Evolutionary conservation across 139 green algal species (phyloP).

Genomic region (Chlorella sp.): DNA sequence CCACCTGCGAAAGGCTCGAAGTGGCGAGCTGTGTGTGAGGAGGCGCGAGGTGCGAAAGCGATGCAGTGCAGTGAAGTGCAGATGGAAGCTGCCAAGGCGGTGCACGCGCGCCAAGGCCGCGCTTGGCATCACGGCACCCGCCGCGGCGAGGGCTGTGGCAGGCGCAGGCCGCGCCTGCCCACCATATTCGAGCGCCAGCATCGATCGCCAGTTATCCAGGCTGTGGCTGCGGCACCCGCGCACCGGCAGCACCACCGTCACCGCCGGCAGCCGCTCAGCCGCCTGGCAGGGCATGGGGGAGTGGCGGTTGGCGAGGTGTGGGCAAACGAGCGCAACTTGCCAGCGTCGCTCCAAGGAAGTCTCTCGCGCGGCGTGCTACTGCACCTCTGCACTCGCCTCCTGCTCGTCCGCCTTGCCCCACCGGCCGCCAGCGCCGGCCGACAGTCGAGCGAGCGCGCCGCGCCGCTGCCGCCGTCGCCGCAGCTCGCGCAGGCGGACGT

Average conservation of each 20-base stretch:
- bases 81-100: no score
- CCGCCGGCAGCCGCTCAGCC: constrained; percentile 29
- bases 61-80: no score
- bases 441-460: not conserved
- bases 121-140: no score
- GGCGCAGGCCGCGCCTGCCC: constrained; percentile 4
- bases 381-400: no score
- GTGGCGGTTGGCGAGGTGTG: not conserved
- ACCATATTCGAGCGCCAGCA: constrained; percentile 64
- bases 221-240: constrained; percentile 67
- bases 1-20: constrained; percentile 41
- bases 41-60: no score
- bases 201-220: constrained; percentile 62
- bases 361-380: not conserved
- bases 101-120: no score
- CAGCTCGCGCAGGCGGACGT: constrained; percentile 23
- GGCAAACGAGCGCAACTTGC: not conserved
- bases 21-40: no score
- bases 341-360: not conserved
- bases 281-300: not conserved
- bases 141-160: no score
- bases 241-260: constrained; percentile 73
- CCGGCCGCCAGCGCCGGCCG: not conserved
- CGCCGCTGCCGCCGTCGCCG: constrained; percentile 19
- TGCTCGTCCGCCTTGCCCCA: not conserved